Evolutionary conservation across 2,329 filamentous ascomycete species (phyloP).

Genomic region (Lasiodiplodia hormozganensis): DNA sequence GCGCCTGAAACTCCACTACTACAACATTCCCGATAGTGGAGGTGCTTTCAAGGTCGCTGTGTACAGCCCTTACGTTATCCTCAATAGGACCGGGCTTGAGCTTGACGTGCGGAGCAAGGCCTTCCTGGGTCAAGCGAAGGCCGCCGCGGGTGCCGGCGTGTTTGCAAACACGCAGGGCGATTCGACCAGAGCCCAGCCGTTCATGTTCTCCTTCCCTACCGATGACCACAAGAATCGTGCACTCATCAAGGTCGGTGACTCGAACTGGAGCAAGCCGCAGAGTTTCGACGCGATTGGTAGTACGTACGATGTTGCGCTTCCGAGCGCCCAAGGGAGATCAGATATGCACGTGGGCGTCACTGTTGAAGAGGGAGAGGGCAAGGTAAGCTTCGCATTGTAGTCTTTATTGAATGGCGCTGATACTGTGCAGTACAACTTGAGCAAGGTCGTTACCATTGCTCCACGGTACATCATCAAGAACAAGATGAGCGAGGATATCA

Average conservation of each 20-base stretch:
- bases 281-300: constrained; percentile 98
- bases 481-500: constrained; percentile 85
- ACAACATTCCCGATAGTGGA: constrained; percentile 85
- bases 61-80: constrained; percentile 90
- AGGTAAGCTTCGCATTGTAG: constrained; percentile 50
- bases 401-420: neutral
- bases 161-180: constrained; percentile 55
- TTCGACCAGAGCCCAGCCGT: constrained; percentile 78
- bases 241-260: constrained; percentile 84
- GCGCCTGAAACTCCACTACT: constrained; percentile 88
- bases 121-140: constrained; percentile 81
- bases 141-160: constrained; percentile 81
- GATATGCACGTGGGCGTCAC: constrained; percentile 93
- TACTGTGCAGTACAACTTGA: constrained; percentile 76
- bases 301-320: constrained; percentile 84
- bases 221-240: constrained; percentile 93
- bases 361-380: constrained; percentile 89
- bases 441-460: constrained; percentile 90
- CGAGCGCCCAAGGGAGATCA: constrained; percentile 70
- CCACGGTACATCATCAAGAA: constrained; percentile 95
- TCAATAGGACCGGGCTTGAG: constrained; percentile 93
- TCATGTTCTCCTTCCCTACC: constrained; percentile 93
- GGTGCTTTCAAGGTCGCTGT: constrained; percentile 96
- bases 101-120: constrained; percentile 88
- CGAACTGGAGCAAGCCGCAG: constrained; percentile 95